Conservation (phyloP, 1,139 yeast genomes). For the Geotrichum siamense region DNA sequence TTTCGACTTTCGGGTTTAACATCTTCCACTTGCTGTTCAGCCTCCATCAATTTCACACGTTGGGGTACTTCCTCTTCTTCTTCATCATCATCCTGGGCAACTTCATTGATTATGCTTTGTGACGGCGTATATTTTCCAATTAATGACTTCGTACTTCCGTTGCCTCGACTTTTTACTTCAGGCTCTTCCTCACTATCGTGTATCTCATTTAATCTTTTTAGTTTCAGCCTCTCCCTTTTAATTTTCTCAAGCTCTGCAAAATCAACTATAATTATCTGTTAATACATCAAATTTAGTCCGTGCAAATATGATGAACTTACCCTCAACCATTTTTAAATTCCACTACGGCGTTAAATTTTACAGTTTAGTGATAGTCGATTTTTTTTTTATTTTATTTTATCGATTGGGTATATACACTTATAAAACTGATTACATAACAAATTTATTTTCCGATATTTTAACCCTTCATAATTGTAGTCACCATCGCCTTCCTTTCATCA, state of each 20-base stretch:
- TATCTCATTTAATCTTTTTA: slow-evolving; percentile 2
- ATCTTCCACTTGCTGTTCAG: slow-evolving; percentile 11
- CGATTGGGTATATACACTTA: too few relatives aligned
- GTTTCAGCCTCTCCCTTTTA: slow-evolving; percentile 11
- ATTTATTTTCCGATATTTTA: too few relatives aligned
- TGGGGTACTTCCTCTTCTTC: slow-evolving; percentile 36
- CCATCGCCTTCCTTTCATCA: too few relatives aligned
- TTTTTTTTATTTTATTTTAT: too few relatives aligned
- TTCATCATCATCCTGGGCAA: slow-evolving; percentile 27
- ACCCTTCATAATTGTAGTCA: too few relatives aligned
- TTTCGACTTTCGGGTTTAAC: slow-evolving; percentile 3
- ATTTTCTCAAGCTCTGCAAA: slow-evolving; percentile 14
- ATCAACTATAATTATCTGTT: slow-evolving; percentile 7
- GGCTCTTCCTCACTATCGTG: background rate
- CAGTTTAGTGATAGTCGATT: too few relatives aligned
- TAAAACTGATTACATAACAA: too few relatives aligned
- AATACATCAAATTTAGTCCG: too few relatives aligned
- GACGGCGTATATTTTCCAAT: slow-evolving; percentile 34
- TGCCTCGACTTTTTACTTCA: background rate
- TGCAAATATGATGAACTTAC: too few relatives aligned
- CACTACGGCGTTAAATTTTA: too few relatives aligned
- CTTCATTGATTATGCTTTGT: slow-evolving; percentile 28
- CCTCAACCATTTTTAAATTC: too few relatives aligned
- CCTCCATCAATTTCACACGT: slow-evolving; percentile 16
- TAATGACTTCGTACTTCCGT: slow-evolving; percentile 17